Percentiles rank a stretch among this genome's conserved stretches.
These are phyloP conservation scores for Pseudozyma hubeiensis DNA, from an alignment of 1,284 basidiomycete species.

Conservation along the genomic window DNA sequence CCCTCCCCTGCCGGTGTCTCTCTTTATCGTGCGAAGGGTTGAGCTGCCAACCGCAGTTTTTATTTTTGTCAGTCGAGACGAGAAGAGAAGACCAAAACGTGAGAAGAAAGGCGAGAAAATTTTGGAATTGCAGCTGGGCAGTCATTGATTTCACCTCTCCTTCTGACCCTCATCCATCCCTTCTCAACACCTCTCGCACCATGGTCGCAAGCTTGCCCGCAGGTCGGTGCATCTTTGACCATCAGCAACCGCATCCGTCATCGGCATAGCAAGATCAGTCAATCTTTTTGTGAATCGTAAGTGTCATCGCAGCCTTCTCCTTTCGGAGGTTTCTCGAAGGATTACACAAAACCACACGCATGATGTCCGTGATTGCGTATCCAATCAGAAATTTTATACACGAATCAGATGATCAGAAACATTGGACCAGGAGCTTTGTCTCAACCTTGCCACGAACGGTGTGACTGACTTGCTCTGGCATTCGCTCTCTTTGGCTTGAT, in stretches of 20 bases:
- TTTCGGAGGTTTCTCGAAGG: slow-evolving; percentile 12
- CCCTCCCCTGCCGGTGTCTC: neutral
- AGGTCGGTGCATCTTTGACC: slow-evolving; percentile 25
- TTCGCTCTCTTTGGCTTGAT: neutral
- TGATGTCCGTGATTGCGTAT: slow-evolving; percentile 51
- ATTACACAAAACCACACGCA: slow-evolving; percentile 45
- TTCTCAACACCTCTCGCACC: neutral
- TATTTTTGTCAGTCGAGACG: neutral
- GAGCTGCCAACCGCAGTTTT: slow-evolving; percentile 27
- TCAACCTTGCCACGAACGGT: neutral
- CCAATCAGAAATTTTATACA: slow-evolving; percentile 49
- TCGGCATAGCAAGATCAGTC: too few species aligned
- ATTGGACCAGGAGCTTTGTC: neutral
- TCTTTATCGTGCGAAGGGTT: slow-evolving; percentile 24
- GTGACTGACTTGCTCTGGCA: slow-evolving; percentile 7
- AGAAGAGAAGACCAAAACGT: too few species aligned
- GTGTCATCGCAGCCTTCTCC: slow-evolving; percentile 10
- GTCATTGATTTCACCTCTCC: neutral
- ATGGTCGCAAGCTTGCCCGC: slow-evolving; percentile 28
- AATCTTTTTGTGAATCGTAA: slow-evolving; percentile 5
- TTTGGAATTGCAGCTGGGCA: neutral
- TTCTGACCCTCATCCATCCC: slow-evolving; percentile 3
- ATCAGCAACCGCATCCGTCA: neutral
- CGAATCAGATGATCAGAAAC: slow-evolving; percentile 52
- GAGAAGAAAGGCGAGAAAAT: slow-evolving; percentile 2